Conservation (phyloP, 495 filamentous ascomycete genomes). For the Neurospora sp. region DNA sequence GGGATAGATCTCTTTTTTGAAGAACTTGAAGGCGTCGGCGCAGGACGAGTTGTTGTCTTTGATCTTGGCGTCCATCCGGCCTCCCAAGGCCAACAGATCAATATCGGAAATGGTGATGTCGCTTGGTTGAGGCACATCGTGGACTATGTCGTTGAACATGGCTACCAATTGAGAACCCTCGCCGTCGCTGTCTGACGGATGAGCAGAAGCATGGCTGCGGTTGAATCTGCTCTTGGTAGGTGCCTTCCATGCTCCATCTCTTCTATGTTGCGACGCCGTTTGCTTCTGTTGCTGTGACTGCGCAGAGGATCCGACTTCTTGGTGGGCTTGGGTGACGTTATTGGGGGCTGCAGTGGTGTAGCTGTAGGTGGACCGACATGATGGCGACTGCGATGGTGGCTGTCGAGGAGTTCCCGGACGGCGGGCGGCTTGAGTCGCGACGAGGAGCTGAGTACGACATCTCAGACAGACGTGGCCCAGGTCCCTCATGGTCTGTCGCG, state of each 20-base stretch:
- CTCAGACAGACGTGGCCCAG: slow-evolving; percentile 20
- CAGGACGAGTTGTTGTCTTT: neutral
- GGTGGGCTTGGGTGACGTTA: neutral
- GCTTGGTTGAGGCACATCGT: neutral
- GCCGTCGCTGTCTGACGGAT: neutral
- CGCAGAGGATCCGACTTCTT: neutral
- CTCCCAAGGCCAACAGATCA: neutral
- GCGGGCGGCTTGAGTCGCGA: slow-evolving; percentile 1
- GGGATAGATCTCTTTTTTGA: slow-evolving; percentile 29
- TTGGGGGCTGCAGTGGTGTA: slow-evolving; percentile 1
- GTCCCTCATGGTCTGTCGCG: slow-evolving; percentile 13
- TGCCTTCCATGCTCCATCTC: neutral
- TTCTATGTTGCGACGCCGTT: neutral
- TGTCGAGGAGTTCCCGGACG: neutral
- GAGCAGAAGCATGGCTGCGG: slow-evolving; percentile 1
- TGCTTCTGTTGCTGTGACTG: neutral
- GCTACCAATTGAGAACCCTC: slow-evolving; percentile 4
- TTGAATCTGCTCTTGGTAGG: neutral
- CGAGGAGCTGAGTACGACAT: slow-evolving; percentile 13
- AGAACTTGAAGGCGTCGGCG: slow-evolving; percentile 28
- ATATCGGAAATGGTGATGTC: neutral
- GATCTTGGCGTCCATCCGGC: neutral
- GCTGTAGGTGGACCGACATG: neutral
- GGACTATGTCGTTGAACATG: slow-evolving; percentile 15
- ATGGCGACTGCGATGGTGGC: neutral